Evolutionary conservation across 1,284 basidiomycete genomes (phyloP), one percentile per base, ranked within the genome.

Genomic region (Cryptococcus depauperatus): DNA sequence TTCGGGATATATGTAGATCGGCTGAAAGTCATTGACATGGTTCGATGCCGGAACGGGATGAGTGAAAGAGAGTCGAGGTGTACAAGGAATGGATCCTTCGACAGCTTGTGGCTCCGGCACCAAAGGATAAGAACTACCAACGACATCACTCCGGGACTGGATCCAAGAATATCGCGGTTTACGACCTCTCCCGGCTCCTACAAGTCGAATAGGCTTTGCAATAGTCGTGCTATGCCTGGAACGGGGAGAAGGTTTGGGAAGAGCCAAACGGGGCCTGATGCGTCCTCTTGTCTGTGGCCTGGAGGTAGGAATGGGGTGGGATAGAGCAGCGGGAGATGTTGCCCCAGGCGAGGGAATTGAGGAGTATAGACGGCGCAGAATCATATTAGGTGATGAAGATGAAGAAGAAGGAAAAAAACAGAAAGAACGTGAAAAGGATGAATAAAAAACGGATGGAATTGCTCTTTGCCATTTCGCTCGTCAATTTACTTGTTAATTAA

Each of bases 321-420:
- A 37, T 18, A 44, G 39, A 25, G 37, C 13, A 18, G 44, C n/a
- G 16, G 18, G 22, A 18, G 34, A 6, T 22, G 42, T 34, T 32
- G 21, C 32, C 18, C 43, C 30, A 4, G 48, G 40, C 8, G 47
- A 46, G n/a, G 55, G 44, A 14, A 52, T 38, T 8, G 62, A 62
- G 14, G 58, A 61, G 53, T 62, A 63, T 4, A 65, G 54, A 25
- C 62, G 52, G 40, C 62, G 57, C 13, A 58, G 44, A 16, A 65
- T 46, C 58, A 62, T 62, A 44, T 38, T 52, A 19, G 19, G 23
- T 19, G 26, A 27, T 32, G 3, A 3, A 9, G 35, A 26, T 23
- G 41, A 14, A 16, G 19, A 11, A 35, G 32, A 2, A 35, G n/a
- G 14, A 9, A 43, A 43, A 23, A 32, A 18, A 23, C 14, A 16